Percentiles rank a stretch among this genome's conserved stretches.
Evolutionary conservation across 208 protist species (phyloP).

Genomic region (Kentomonas sorsogonicus): DNA sequence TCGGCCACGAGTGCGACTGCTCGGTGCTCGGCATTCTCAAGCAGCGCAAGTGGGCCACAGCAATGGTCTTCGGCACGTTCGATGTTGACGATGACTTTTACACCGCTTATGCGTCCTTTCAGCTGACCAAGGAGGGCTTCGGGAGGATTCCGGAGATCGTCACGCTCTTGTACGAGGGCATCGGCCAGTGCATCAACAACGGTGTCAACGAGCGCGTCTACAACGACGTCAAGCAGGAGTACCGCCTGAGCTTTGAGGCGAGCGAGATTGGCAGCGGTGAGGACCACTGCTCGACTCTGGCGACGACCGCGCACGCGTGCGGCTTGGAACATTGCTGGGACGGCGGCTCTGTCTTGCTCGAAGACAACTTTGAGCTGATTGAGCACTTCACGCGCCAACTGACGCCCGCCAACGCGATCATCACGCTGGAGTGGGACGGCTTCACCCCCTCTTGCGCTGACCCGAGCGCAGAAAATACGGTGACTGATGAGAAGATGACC

Average conservation of each 20-base stretch:
- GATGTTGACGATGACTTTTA: constrained; percentile 60
- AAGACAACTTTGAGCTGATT: constrained; percentile 44
- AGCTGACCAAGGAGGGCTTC: constrained; percentile 57
- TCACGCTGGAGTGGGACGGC: constrained; percentile 46
- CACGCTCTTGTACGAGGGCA: constrained; percentile 48
- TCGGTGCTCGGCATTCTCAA: constrained; percentile 86
- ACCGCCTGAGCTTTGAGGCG: constrained; percentile 47
- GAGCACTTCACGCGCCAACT: constrained; percentile 41
- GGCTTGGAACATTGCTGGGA: constrained; percentile 50
- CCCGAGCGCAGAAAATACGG: no score
- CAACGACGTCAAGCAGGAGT: constrained; percentile 53
- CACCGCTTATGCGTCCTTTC: constrained; percentile 33
- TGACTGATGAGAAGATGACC: no score
- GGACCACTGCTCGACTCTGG: constrained; percentile 43
- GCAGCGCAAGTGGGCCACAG: constrained; percentile 48
- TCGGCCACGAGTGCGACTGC: constrained; percentile 92
- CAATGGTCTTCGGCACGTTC: constrained; percentile 58
- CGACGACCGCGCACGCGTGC: constrained; percentile 28
- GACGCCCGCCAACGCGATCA: constrained; percentile 38
- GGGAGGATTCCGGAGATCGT: constrained; percentile 45
- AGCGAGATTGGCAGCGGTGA: constrained; percentile 21
- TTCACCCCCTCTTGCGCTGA: no score
- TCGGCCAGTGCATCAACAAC: constrained; percentile 34
- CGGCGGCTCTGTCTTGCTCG: constrained; percentile 31
- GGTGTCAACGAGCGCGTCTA: constrained; percentile 55